Conservation (phyloP, 1,284 basidiomycete genomes). For the Sporisorium exsertum region DNA sequence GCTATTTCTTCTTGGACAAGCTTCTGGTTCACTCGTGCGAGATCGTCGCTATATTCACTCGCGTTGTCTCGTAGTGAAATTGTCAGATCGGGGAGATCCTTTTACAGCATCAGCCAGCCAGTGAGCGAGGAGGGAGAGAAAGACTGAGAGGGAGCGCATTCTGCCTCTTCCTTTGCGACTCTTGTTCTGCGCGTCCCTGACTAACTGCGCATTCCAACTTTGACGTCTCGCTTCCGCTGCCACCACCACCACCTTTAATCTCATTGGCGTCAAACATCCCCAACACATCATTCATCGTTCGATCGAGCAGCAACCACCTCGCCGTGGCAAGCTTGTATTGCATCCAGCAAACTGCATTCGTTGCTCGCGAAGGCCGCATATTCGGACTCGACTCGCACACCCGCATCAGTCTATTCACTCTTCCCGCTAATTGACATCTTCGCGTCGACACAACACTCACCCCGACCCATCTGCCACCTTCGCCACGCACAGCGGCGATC, state of each 20-base stretch:
- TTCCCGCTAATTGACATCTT: background rate
- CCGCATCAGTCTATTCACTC: background rate
- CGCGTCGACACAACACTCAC: background rate
- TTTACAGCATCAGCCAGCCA: conserved; percentile 26
- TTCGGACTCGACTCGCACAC: background rate
- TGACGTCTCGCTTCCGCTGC: background rate
- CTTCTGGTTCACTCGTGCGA: conserved; percentile 17
- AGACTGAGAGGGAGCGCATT: conserved; percentile 1
- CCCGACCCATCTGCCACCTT: background rate
- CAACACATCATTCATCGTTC: background rate
- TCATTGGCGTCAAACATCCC: background rate
- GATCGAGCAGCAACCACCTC: background rate
- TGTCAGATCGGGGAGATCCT: conserved; percentile 19
- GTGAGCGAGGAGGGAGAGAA: background rate
- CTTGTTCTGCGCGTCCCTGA: conserved; percentile 5
- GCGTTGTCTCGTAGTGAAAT: too few relatives aligned
- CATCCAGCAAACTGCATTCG: background rate
- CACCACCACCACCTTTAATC: conserved; percentile 8
- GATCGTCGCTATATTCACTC: too few relatives aligned
- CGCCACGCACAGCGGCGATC: conserved; percentile 32
- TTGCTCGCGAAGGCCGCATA: background rate
- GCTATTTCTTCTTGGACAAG: conserved; percentile 21
- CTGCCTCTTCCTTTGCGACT: background rate
- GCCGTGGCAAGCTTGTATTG: background rate
- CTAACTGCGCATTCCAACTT: conserved; percentile 4